phyloP scores from a whole-genome alignment of 1,284 basidiomycete species.

The Boletus mariae region DNA sequence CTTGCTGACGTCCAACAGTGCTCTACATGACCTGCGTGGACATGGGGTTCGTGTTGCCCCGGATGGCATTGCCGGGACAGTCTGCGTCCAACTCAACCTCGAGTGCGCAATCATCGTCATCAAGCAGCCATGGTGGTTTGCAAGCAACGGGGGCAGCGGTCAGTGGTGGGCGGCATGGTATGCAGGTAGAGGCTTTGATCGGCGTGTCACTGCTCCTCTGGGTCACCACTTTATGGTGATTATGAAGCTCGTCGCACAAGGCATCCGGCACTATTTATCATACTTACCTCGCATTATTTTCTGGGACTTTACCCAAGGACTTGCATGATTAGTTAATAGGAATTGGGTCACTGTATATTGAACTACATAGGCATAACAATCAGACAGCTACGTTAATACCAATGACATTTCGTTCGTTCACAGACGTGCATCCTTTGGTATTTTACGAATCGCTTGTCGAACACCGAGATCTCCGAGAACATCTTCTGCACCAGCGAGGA shows the following conservation, averaged over 20 bases:
- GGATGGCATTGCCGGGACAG: conserved; percentile 42
- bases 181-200: conserved; percentile 2
- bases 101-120: not conserved
- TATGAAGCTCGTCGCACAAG: conserved; percentile 1
- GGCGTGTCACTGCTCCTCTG: conserved; percentile 9
- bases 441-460: conserved; percentile 65
- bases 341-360: conserved; percentile 6
- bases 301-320: conserved; percentile 5
- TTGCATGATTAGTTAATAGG: not conserved
- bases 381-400: not conserved
- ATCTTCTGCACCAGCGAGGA: conserved; percentile 64
- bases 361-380: not conserved
- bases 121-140: not conserved
- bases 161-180: not conserved
- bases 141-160: conserved; percentile 2
- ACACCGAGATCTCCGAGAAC: conserved; percentile 64
- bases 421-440: conserved; percentile 51
- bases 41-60: conserved; percentile 33
- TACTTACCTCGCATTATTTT: conserved; percentile 7
- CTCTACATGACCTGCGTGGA: conserved; percentile 31
- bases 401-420: conserved; percentile 23
- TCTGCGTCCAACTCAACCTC: conserved; percentile 28
- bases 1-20: conserved; percentile 15
- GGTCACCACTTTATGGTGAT: conserved; percentile 14
- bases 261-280: conserved; percentile 8